These are phyloP conservation scores for Lactuca sativa DNA, from an alignment of 129 eudicot genomes.

Conservation along the genomic window DNA sequence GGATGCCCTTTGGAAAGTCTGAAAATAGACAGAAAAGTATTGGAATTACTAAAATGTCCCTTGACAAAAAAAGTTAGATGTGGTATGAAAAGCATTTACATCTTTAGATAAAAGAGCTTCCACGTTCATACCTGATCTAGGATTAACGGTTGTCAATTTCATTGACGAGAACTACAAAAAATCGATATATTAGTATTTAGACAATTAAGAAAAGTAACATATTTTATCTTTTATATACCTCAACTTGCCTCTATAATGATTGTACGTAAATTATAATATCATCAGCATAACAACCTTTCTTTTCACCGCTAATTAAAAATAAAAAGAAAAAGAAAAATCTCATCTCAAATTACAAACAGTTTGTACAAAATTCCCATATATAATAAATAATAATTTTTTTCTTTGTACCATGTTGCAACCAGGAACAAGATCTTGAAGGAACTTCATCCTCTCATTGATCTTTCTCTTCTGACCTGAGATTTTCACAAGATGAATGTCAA, in stretches of 20 bases:
- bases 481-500: neutral
- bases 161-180: slow-evolving; percentile 79
- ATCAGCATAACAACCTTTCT: slow-evolving; percentile 89
- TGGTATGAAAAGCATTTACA: slow-evolving; percentile 44
- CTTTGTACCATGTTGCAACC: slow-evolving; percentile 86
- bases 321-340: slow-evolving; percentile 2
- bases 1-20: slow-evolving; percentile 53
- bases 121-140: slow-evolving; percentile 62
- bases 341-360: slow-evolving; percentile 16
- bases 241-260: slow-evolving; percentile 81
- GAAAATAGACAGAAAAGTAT: slow-evolving; percentile 10
- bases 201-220: neutral
- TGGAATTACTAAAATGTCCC: slow-evolving; percentile 8
- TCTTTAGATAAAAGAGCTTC: slow-evolving; percentile 79
- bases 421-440: slow-evolving; percentile 93
- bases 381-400: neutral
- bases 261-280: slow-evolving; percentile 92
- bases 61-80: neutral
- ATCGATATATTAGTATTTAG: neutral
- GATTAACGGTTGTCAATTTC: slow-evolving; percentile 81
- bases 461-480: slow-evolving; percentile 85
- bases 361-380: neutral
- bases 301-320: slow-evolving; percentile 49
- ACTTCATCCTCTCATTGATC: slow-evolving; percentile 91
- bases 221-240: slow-evolving; percentile 39